phyloP scores from a whole-genome alignment of 2,329 filamentous ascomycete species.

The Aspergillus sp. region DNA sequence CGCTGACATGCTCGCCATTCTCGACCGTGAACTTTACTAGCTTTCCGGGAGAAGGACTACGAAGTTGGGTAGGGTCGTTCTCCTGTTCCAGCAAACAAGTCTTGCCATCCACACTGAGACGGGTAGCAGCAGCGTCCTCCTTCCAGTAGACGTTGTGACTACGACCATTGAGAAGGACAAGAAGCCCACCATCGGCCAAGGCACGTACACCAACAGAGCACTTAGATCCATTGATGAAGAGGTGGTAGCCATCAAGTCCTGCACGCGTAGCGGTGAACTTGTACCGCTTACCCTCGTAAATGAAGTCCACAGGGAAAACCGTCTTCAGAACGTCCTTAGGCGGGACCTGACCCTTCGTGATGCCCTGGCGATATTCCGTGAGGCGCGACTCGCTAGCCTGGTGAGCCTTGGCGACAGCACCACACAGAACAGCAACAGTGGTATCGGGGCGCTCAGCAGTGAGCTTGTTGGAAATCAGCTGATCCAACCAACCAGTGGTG shows the following conservation, averaged over 20 bases:
- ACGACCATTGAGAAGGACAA: constrained; percentile 85
- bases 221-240: constrained; percentile 99
- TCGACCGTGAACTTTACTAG: constrained; percentile 97
- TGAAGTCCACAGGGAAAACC: constrained; percentile 96
- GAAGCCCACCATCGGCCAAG: constrained; percentile 87
- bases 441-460: constrained; percentile 94
- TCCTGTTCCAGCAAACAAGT: constrained; percentile 97
- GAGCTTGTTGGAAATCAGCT: constrained; percentile 96
- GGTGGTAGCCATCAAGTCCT: constrained; percentile 88
- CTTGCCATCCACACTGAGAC: constrained; percentile 95
- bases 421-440: constrained; percentile 90
- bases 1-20: constrained; percentile 88
- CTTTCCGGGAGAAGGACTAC: constrained; percentile 93
- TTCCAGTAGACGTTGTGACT: constrained; percentile 99
- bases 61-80: constrained; percentile 96
- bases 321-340: constrained; percentile 97
- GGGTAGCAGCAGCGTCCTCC: constrained; percentile 93
- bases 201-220: constrained; percentile 90
- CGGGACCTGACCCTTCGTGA: constrained; percentile 97
- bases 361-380: constrained; percentile 77
- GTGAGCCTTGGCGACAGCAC: constrained; percentile 92
- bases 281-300: constrained; percentile 94
- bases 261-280: constrained; percentile 97
- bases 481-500: constrained; percentile 96
- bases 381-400: constrained; percentile 89